Percentiles rank a stretch among this genome's conserved stretches.
Evolutionary conservation across 2,329 filamentous ascomycete genomes (phyloP).

Genomic region (Sarocladium kiliense): DNA sequence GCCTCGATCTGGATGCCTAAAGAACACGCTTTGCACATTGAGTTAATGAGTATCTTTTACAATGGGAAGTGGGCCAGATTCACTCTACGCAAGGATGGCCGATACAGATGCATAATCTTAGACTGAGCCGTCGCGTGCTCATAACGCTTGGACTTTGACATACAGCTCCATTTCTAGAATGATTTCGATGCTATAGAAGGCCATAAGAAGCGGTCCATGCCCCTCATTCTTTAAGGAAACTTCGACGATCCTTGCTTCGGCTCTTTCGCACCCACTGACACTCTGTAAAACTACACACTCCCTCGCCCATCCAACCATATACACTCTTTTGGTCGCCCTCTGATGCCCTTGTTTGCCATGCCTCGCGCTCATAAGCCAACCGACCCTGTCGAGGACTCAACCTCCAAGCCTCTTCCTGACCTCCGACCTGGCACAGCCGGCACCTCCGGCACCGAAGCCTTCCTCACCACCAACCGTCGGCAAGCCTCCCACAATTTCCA

Average conservation of each 20-base stretch:
- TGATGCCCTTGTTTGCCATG: neutral
- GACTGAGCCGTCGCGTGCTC: no score
- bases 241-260: neutral
- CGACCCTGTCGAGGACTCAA: conserved; percentile 2
- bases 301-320: neutral
- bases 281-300: neutral
- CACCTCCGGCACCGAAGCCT: conserved; percentile 37
- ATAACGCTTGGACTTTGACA: neutral
- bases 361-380: conserved; percentile 7
- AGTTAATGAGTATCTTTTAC: no score
- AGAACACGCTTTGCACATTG: neutral
- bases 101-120: no score
- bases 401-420: conserved; percentile 1
- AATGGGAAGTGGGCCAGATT: no score
- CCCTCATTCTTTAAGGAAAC: neutral
- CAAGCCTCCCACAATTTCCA: conserved; percentile 31
- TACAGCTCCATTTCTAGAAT: neutral
- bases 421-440: conserved; percentile 18
- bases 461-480: conserved; percentile 32
- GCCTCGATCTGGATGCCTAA: neutral
- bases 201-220: neutral
- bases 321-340: neutral
- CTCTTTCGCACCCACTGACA: neutral
- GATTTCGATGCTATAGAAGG: neutral
- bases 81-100: no score